These are phyloP conservation scores for Rhinocladiella mackenziei DNA, from an alignment of 2,329 filamentous ascomycete genomes.

Conservation along the genomic window DNA sequence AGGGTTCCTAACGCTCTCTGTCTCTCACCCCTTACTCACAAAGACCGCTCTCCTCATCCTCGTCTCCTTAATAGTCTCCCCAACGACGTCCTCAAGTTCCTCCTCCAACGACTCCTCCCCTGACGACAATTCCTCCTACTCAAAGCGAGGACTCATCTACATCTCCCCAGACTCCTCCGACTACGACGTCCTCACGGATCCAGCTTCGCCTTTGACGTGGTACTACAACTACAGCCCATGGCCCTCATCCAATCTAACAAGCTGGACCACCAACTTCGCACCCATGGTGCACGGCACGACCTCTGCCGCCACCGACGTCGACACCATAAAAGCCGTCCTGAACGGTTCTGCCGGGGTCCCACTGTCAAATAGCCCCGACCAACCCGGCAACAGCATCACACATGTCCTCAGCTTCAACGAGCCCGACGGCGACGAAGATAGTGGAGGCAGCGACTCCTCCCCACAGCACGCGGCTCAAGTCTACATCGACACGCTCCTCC, in stretches of 20 bases:
- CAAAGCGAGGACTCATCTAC: too few species aligned
- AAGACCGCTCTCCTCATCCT: too few species aligned
- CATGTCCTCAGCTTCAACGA: constrained; percentile 77
- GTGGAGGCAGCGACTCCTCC: constrained; percentile 61
- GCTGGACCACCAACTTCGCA: constrained; percentile 64
- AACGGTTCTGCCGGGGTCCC: constrained; percentile 3
- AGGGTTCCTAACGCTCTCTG: too few species aligned
- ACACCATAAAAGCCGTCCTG: constrained; percentile 8
- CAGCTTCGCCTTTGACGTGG: constrained; percentile 64
- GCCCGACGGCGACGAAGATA: constrained; percentile 56
- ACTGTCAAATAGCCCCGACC: not conserved
- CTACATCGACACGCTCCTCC: constrained; percentile 70
- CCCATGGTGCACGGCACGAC: constrained; percentile 73
- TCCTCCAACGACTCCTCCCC: too few species aligned
- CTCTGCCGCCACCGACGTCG: constrained; percentile 9
- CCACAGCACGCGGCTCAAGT: constrained; percentile 60
- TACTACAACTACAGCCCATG: constrained; percentile 87
- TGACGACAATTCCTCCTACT: too few species aligned
- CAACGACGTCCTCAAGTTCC: too few species aligned
- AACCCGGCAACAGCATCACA: constrained; percentile 56
- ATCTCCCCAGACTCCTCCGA: too few species aligned
- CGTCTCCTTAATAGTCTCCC: too few species aligned
- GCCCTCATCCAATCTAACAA: constrained; percentile 47
- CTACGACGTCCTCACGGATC: constrained; percentile 53
- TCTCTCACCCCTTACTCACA: too few species aligned